Evolutionary conservation across 2,329 filamentous ascomycete species (phyloP).

Genomic region (Colletotrichum magnum): DNA sequence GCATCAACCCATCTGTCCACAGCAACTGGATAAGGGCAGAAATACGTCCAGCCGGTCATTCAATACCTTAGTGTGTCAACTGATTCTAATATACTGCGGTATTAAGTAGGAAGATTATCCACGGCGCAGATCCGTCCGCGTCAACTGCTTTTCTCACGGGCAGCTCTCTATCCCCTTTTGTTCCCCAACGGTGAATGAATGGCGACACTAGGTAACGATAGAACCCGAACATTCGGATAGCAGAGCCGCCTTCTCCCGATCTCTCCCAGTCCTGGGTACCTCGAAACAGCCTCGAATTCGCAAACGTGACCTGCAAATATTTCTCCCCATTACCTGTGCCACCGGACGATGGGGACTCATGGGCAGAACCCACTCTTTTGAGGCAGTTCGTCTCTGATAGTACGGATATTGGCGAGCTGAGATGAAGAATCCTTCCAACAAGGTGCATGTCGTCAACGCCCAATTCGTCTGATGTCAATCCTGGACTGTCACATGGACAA

Average conservation of each 20-base stretch:
- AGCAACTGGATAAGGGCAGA: no score
- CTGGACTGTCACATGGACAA: slow-evolving; percentile 12
- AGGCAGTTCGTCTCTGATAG: neutral
- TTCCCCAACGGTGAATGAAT: no score
- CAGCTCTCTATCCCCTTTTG: no score
- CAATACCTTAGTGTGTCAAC: no score
- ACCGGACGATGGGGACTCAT: neutral
- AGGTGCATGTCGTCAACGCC: slow-evolving; percentile 6
- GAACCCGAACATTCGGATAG: neutral
- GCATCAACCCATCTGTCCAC: no score
- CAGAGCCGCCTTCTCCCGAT: slow-evolving; percentile 37
- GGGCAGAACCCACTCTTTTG: neutral
- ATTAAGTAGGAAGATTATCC: no score
- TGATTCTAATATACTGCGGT: no score
- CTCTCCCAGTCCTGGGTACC: neutral
- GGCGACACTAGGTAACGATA: neutral
- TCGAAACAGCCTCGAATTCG: slow-evolving; percentile 15
- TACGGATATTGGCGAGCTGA: neutral
- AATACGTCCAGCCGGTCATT: no score
- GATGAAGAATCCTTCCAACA: neutral
- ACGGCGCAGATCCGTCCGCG: no score
- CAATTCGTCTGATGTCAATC: neutral
- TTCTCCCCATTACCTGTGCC: neutral
- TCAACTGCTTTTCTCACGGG: no score
- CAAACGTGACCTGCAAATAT: slow-evolving; percentile 20